phyloP scores from a whole-genome alignment of 495 filamentous ascomycete species.

The Xylaria telfairii region DNA sequence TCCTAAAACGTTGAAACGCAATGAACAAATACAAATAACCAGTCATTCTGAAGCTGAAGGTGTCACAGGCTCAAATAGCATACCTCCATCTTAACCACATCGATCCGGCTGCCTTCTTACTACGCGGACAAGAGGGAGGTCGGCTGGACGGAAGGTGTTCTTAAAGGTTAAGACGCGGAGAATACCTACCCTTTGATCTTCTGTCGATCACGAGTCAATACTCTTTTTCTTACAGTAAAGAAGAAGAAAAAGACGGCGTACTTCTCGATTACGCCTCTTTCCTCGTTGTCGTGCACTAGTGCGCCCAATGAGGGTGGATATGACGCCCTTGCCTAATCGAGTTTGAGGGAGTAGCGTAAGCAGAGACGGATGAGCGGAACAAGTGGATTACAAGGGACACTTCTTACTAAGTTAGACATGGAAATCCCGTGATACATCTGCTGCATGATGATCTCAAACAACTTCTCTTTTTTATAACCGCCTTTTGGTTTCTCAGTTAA shows the following conservation, averaged over 20 bases:
- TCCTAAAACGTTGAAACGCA: too few species aligned
- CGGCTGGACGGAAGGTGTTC: neutral
- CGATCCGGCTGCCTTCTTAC: neutral
- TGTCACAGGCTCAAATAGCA: neutral
- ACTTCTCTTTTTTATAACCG: neutral
- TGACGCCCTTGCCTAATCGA: neutral
- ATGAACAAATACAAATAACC: too few species aligned
- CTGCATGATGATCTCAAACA: neutral
- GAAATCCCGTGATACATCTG: neutral
- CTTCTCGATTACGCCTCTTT: neutral
- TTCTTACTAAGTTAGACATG: neutral
- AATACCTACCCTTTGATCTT: neutral
- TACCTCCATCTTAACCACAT: neutral
- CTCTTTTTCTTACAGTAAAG: neutral
- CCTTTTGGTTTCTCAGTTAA: too few species aligned
- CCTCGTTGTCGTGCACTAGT: neutral
- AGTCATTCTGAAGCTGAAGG: neutral
- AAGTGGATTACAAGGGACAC: neutral
- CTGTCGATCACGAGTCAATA: neutral
- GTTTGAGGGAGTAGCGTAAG: neutral
- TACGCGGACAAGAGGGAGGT: neutral
- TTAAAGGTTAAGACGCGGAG: neutral
- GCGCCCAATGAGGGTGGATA: neutral
- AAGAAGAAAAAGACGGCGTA: neutral
- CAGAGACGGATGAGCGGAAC: neutral